Base-by-base conservation (phyloP, 352 stramenopile species). In the Pythium biforme region DNA sequence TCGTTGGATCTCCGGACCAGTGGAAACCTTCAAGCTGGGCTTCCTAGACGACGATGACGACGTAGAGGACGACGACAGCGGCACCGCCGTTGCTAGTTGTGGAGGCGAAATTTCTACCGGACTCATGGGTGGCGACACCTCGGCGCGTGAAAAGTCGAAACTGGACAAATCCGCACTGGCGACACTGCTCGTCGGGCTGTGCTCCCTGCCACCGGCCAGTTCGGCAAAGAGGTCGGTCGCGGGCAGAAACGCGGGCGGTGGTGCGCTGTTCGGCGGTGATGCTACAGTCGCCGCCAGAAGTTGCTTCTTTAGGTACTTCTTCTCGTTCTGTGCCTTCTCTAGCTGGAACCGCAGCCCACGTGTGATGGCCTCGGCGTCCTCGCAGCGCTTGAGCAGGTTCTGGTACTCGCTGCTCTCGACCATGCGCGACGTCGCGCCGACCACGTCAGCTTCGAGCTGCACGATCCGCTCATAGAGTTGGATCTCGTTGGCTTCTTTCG, bases 321-420 rank as follows among this genome's bases (percentile, higher is more conserved):
- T 94, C 69, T 92, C 81, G 23, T 92, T 70, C 47, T 88, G 75
- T 20, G 86, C 80, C 48, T 92, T 91, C 37, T 89, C 70, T 14
- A 94, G 53, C 62, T 94, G 85, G 52, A 86, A 91, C 11, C 77
- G 77, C 8, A 91, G 64, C 20, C 81, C 82, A 4, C 81, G 74
- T 40, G 75, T 70, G 43, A 91, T 87, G 12, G 85, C 82, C 46
- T 92, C 85, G 0, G 81, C 72, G 57, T 92, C 77, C 40, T 94
- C 74, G 27, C 60, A 81, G 26, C 73, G 66, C 47, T 86, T 88
- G 27, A 88, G 7, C 17, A 92, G 53, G 25, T 33, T 66, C 59
- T 87, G 78, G 61, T 84, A 88, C 55, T 86, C 77, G 5, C 76
- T 70, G 37, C 73, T 89, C 27, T 76, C 64, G 45, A 67, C 62